Evolutionary conservation across 768 basidiomycete species (phyloP).

Genomic region (Termitomyces sp.): DNA sequence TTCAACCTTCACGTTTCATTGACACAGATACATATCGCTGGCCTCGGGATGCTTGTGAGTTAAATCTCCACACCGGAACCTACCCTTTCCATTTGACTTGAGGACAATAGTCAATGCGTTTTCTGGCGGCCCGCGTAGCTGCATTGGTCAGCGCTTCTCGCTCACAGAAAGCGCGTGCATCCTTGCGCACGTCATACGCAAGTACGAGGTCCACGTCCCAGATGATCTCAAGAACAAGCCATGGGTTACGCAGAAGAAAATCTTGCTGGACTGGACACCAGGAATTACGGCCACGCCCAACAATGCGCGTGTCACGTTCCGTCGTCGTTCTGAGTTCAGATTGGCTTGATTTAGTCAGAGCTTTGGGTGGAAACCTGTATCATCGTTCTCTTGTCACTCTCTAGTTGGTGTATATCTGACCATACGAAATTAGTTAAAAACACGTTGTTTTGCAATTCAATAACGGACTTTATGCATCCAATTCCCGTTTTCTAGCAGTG

Average conservation of each 20-base stretch:
- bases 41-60: slow-evolving; percentile 49
- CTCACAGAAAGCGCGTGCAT: slow-evolving; percentile 37
- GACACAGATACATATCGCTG: slow-evolving; percentile 46
- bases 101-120: slow-evolving; percentile 36
- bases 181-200: slow-evolving; percentile 39
- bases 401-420: too few species aligned
- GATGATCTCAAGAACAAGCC: slow-evolving; percentile 25
- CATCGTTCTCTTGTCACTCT: not conserved
- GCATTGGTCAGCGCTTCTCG: slow-evolving; percentile 50
- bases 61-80: not conserved
- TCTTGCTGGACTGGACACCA: slow-evolving; percentile 33
- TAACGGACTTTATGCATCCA: not conserved
- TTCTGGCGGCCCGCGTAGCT: slow-evolving; percentile 39
- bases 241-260: slow-evolving; percentile 28
- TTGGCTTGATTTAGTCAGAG: not conserved
- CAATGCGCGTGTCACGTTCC: slow-evolving; percentile 22
- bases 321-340: not conserved
- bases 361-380: not conserved
- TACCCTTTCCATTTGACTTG: not conserved
- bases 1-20: slow-evolving; percentile 48
- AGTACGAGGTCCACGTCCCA: slow-evolving; percentile 38
- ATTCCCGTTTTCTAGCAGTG: too few species aligned
- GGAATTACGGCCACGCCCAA: slow-evolving; percentile 32
- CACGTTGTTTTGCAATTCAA: not conserved
- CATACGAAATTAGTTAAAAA: too few species aligned